phyloP scores from a whole-genome alignment of 1,139 yeast genomes.

The Saccharomyces hybrid region DNA sequence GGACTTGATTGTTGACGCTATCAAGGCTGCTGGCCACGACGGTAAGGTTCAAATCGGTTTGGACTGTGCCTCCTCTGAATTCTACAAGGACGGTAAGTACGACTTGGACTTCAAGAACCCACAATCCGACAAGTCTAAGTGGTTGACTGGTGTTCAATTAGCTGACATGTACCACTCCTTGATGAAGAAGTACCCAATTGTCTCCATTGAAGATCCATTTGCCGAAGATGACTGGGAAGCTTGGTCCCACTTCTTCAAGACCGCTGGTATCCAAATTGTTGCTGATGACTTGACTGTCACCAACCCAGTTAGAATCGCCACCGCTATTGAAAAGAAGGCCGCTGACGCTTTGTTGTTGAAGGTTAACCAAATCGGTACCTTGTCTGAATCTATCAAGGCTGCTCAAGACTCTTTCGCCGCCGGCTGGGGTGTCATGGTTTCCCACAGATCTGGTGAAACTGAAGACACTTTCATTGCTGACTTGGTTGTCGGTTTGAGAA shows the following conservation, averaged over 20 bases:
- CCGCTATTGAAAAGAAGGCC: conserved; percentile 91
- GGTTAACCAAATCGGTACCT: conserved; percentile 93
- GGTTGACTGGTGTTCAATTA: conserved; percentile 81
- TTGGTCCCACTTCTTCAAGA: conserved; percentile 79
- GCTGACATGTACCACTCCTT: conserved; percentile 73
- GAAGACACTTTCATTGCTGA: conserved; percentile 98
- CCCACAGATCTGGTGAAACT: conserved; percentile 98
- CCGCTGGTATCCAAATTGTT: conserved; percentile 75
- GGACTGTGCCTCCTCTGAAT: conserved; percentile 95
- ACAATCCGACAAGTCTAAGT: conserved; percentile 75
- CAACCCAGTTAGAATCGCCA: conserved; percentile 86
- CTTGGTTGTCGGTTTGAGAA: conserved; percentile 88
- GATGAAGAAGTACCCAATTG: conserved; percentile 86
- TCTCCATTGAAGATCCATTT: conserved; percentile 95
- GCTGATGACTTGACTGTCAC: conserved; percentile 97
- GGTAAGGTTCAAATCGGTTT: conserved; percentile 85
- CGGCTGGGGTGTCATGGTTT: conserved; percentile 97
- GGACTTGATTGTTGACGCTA: conserved; percentile 80
- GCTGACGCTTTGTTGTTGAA: conserved; percentile 88
- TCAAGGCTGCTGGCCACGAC: conserved; percentile 84
- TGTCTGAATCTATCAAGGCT: conserved; percentile 86
- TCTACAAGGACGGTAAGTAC: conserved; percentile 90
- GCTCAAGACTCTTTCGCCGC: conserved; percentile 85
- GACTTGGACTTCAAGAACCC: conserved; percentile 97
- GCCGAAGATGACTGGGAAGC: conserved; percentile 99